Base-by-base conservation (phyloP, 2,329 filamentous ascomycete species). In the Xylaria sp. region DNA sequence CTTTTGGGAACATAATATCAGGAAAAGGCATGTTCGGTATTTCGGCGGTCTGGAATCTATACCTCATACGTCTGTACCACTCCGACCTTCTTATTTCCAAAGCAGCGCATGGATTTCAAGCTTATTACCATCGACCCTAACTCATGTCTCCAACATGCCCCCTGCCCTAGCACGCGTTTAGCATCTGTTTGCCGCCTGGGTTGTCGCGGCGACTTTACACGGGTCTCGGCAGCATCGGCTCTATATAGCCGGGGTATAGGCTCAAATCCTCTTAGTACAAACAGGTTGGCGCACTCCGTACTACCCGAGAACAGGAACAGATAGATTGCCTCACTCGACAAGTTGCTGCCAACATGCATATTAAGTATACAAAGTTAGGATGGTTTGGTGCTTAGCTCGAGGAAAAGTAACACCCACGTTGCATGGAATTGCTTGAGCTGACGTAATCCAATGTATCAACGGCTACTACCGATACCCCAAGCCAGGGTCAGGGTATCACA, bases 41-140 rank as follows among this genome's bases (percentile, higher is more conserved):
- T 54, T 56, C 56, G 62, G 56, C 31, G 49, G 33, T 33, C 42
- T 50, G 62, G 39, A 33, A 65, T 61, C 50, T 60, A n/a, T 25
- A 55, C 25, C 55, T 42, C 25, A 25, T 15, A 45, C 39, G 27
- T 42, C 5, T 27, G 20, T 11, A 25, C n/a, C 25, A 38, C 20
- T 20, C 38, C 27, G 44, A 33, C 13, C 13, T 15, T 22, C 53
- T 50, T 36, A 51, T 31, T 31, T 15, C 42, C 42, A 36, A 25
- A 39, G 6, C 33, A n/a, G n/a, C 25, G 25, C 53, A 17, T 42
- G 36, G 22, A 13, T 6, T 15, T 27, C 33, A 38, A 38, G 31
- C 7, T 49, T 59, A 50, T 29, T 39, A 25, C 56, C 44, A 22
- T 39, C 1, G 7, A 36, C 29, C 27, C 2, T 20, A 22, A 47